Conservation (phyloP, 176 grass and related monocot genomes). For the Zea mays region Zm-B73-REFERENCE-NAM-5.0 NC_050099.1:164699501-164700000, state of each 20-base stretch:
- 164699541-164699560: conserved; percentile 1
- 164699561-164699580: conserved; percentile 24
- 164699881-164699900: conserved; percentile 82
- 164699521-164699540: background rate
- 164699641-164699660: too few species aligned
- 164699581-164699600: background rate
- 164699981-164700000: background rate
- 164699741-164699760: too few species aligned
- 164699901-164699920: conserved; percentile 30
- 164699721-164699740: conserved; percentile 22
- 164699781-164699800: too few species aligned
- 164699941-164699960: background rate
- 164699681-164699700: too few species aligned
- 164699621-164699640: background rate
- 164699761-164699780: too few species aligned
- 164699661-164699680: too few species aligned
- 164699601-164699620: too few species aligned
- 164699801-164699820: background rate
- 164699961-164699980: conserved; percentile 37
- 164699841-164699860: conserved; percentile 89
- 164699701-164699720: background rate
- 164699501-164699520: background rate
- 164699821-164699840: conserved; percentile 71
- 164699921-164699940: background rate
- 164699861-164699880: conserved; percentile 94